phyloP scores from a whole-genome alignment of 495 filamentous ascomycete species.

The Hypoxylon trugodes region DNA sequence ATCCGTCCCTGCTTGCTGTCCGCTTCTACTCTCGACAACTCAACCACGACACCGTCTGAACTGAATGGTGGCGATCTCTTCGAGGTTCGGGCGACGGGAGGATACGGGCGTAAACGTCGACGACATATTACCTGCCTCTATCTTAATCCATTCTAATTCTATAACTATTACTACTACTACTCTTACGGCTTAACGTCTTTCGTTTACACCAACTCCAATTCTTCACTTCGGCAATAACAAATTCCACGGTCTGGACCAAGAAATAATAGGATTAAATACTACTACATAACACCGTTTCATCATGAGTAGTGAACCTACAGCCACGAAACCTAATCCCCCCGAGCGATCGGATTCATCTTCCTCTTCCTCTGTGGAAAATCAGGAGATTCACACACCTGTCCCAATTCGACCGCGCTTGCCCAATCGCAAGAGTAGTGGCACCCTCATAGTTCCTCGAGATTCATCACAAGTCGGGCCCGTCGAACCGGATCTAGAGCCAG shows the following conservation, averaged over 20 bases:
- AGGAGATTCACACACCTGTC: conserved; percentile 51
- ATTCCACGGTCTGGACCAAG: conserved; percentile 20
- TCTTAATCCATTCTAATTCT: conserved; percentile 28
- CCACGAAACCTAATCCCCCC: conserved; percentile 39
- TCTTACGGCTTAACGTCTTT: conserved; percentile 13
- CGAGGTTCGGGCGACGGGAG: conserved; percentile 36
- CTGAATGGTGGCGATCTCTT: conserved; percentile 38
- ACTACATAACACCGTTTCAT: conserved; percentile 16
- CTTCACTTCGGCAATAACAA: conserved; percentile 20
- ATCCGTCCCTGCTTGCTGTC: no score
- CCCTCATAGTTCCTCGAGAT: conserved; percentile 81
- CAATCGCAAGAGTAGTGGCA: conserved; percentile 78
- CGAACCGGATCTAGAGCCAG: conserved; percentile 72
- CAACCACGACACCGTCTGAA: conserved; percentile 1
- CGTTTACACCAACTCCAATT: conserved; percentile 31
- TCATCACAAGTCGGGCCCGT: conserved; percentile 71
- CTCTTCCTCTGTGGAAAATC: conserved; percentile 47
- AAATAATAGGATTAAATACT: conserved; percentile 25
- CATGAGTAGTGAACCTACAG: conserved; percentile 36
- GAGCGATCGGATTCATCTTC: conserved; percentile 52
- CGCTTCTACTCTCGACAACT: conserved; percentile 6
- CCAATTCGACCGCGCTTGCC: conserved; percentile 61
- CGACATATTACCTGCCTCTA: conserved; percentile 17
- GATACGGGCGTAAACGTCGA: conserved; percentile 37
- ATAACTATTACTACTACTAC: neutral